Conservation (phyloP, 495 filamentous ascomycete species). For the Penicillium macrosclerotiorum region DNA sequence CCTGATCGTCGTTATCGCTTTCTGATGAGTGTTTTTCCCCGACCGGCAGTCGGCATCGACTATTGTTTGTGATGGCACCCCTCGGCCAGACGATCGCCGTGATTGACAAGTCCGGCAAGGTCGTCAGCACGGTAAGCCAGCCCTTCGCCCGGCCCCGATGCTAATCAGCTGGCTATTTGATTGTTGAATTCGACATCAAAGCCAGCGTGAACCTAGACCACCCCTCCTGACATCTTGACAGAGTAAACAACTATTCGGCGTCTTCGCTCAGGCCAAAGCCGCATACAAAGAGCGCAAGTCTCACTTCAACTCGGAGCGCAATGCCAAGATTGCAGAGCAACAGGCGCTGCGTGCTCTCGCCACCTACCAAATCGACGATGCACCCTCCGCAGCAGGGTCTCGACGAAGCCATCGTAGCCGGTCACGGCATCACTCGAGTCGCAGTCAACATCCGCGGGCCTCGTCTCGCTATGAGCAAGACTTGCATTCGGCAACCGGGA, state of each 20-base stretch:
- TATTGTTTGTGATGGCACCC: constrained; percentile 36
- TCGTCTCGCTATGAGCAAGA: constrained; percentile 37
- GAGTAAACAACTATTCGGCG: constrained; percentile 83
- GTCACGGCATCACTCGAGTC: constrained; percentile 35
- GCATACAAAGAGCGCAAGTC: constrained; percentile 83
- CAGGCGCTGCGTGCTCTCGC: constrained; percentile 48
- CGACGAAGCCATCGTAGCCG: constrained; percentile 30
- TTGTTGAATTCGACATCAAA: neutral
- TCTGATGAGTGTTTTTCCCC: constrained; percentile 18
- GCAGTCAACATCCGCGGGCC: constrained; percentile 25
- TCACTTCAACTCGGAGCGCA: constrained; percentile 65
- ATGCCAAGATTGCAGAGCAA: constrained; percentile 54
- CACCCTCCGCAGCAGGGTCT: constrained; percentile 45
- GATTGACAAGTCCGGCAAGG: constrained; percentile 88
- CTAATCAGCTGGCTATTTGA: neutral
- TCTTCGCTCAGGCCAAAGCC: constrained; percentile 84
- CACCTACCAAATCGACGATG: constrained; percentile 50
- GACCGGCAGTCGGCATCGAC: constrained; percentile 14
- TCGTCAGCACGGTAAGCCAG: constrained; percentile 78
- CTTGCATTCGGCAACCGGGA: constrained; percentile 20
- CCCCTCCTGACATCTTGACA: constrained; percentile 38
- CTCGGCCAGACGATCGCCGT: constrained; percentile 78
- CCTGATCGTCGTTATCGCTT: constrained; percentile 1
- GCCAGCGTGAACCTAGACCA: no score
- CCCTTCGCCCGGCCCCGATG: neutral